Evolutionary conservation across 805 yeast species (phyloP).

Genomic region (Brettanomyces bruxellensis): DNA sequence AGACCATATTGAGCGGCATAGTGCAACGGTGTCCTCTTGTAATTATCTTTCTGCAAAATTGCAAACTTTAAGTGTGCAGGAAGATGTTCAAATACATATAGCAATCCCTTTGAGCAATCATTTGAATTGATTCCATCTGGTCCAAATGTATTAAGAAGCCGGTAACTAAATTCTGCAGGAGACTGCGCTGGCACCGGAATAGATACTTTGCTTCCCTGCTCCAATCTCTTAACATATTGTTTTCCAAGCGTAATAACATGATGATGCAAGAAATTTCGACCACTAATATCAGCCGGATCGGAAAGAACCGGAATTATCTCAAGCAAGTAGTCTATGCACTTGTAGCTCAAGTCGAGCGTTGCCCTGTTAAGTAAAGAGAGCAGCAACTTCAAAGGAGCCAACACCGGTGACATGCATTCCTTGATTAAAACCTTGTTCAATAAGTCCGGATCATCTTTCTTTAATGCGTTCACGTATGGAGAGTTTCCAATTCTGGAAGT

Average conservation of each 20-base stretch:
- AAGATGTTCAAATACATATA: slow-evolving; percentile 48
- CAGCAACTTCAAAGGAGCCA: slow-evolving; percentile 45
- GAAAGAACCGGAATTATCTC: slow-evolving; percentile 41
- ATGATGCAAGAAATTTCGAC: slow-evolving; percentile 80
- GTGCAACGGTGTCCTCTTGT: slow-evolving; percentile 79
- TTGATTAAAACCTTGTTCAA: slow-evolving; percentile 36
- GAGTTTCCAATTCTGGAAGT: slow-evolving; percentile 5
- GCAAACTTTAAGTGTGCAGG: slow-evolving; percentile 44
- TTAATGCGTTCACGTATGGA: slow-evolving; percentile 16
- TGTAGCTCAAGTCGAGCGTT: slow-evolving; percentile 42
- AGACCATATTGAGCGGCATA: slow-evolving; percentile 85
- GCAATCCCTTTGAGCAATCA: slow-evolving; percentile 50
- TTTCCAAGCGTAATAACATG: slow-evolving; percentile 74
- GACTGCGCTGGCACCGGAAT: slow-evolving; percentile 25
- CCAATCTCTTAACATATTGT: slow-evolving; percentile 31
- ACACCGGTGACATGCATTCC: slow-evolving; percentile 34
- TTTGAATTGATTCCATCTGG: slow-evolving; percentile 55
- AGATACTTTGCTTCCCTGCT: slow-evolving; percentile 10
- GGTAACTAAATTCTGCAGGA: slow-evolving; percentile 39
- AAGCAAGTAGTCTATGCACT: slow-evolving; percentile 51
- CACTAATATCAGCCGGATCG: slow-evolving; percentile 67
- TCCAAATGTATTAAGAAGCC: slow-evolving; percentile 47
- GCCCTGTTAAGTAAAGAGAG: slow-evolving; percentile 60
- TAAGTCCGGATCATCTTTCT: slow-evolving; percentile 23
- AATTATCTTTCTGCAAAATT: slow-evolving; percentile 62